Conservation (phyloP, 495 filamentous ascomycete genomes). For the Lentithecium fluviatile region DNA sequence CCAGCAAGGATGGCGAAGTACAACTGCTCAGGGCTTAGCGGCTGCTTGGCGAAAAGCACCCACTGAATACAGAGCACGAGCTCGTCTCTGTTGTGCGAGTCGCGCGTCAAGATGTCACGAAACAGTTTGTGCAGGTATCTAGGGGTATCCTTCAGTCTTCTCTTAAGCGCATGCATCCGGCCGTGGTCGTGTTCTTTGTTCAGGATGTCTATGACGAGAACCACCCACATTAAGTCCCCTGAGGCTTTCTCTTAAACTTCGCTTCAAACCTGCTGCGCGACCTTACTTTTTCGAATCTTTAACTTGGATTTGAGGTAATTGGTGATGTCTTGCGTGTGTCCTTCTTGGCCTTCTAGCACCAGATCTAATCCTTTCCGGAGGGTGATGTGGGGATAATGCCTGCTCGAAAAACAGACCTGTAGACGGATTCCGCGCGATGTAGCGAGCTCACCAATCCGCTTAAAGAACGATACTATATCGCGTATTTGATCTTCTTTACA, state of each 20-base stretch:
- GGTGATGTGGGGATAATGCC: conserved; percentile 52
- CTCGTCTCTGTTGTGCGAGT: no score
- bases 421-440: background rate
- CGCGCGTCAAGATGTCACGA: no score
- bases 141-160: conserved; percentile 14
- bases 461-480: conserved; percentile 19
- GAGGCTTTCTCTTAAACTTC: conserved; percentile 11
- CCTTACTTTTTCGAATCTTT: conserved; percentile 18
- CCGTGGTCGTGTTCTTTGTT: conserved; percentile 20
- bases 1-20: conserved; percentile 12
- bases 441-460: conserved; percentile 9
- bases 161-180: background rate
- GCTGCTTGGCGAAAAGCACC: no score
- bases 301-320: conserved; percentile 18
- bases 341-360: conserved; percentile 34
- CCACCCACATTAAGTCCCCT: conserved; percentile 27
- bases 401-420: no score
- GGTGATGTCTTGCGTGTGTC: conserved; percentile 21
- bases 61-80: no score
- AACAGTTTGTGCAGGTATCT: conserved; percentile 15
- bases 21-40: conserved; percentile 6
- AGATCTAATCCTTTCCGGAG: conserved; percentile 39
- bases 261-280: conserved; percentile 6
- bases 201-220: conserved; percentile 21
- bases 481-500: conserved; percentile 19